Evolutionary conservation across 176 grass and related monocot species (phyloP), one percentile per base, ranked within the genome.

Genomic region (Rhipidocladum racemiflorum): DNA sequence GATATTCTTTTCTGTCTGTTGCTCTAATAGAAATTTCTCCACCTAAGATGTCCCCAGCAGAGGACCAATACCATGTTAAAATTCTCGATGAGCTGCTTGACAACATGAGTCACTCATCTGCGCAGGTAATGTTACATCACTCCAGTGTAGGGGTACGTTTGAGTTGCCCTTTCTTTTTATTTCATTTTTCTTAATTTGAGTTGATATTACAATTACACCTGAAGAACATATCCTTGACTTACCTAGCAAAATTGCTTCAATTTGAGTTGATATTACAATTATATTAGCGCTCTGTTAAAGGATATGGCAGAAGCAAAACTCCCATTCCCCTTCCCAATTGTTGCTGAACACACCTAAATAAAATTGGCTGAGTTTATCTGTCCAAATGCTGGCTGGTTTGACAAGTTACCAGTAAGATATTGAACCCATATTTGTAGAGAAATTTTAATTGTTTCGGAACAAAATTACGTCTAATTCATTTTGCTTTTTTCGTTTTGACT

Each of bases 51-150:
- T 90, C 92, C 44, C 49, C 39, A 25, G 64, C 60, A 48, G 96
- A 98, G 79, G 72, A 84, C 46, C 82, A 86, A 65, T 95, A 91
- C 61, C 96, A 98, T 87, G 39, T 81, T 74, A 85, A 91, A 75
- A 75, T 98, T 89, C 87, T 98, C 34, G 64, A 90, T 65, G 96
- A 98, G 70, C 57, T 98, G 87, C 88, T 98, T 78, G 84, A 82
- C 72, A 98, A 95, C 65, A 98, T 95, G 90, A 91, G 84, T 51
- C 96, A 95, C 85, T 88, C 88, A 65, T 98, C 96, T 72, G 90
- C 92, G 13, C 90, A 98, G 87, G 96, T 98, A 95, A 84, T 12
- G 48, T 46, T 44, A 78, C 35, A 60, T 77, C 49, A 23, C 38
- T 77, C 35, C 25, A 55, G 10, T 67, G 28, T 66, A 21, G n/a